Evolutionary conservation across 2,329 filamentous ascomycete species (phyloP).

Genomic region (Aspergillus terreus): DNA sequence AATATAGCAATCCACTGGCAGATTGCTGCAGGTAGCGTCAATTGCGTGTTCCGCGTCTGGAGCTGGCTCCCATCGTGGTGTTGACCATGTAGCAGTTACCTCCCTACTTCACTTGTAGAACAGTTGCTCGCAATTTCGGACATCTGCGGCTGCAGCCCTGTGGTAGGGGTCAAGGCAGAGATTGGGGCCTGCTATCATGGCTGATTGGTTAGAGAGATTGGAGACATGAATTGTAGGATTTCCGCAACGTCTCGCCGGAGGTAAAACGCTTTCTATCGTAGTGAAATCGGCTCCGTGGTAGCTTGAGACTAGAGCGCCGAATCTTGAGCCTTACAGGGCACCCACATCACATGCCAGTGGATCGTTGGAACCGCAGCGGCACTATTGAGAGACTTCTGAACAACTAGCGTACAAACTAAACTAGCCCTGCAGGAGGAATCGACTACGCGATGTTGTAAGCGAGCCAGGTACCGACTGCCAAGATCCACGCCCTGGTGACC

Average conservation of each 20-base stretch:
- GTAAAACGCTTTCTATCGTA: no score
- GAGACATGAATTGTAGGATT: not conserved
- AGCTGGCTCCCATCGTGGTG: slow-evolving; percentile 10
- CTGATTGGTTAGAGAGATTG: not conserved
- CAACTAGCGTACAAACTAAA: not conserved
- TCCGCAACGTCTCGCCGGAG: not conserved
- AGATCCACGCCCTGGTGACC: not conserved
- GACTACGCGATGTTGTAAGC: not conserved
- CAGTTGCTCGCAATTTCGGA: slow-evolving; percentile 11
- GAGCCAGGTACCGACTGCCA: not conserved
- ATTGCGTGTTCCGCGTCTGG: slow-evolving; percentile 11
- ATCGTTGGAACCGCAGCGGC: not conserved
- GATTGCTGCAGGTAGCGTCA: slow-evolving; percentile 8
- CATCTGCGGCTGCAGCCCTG: slow-evolving; percentile 6
- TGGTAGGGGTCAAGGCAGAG: slow-evolving; percentile 11
- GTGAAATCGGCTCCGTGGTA: not conserved
- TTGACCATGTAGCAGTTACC: slow-evolving; percentile 12
- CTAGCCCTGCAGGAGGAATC: not conserved
- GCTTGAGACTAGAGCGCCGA: not conserved
- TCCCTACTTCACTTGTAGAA: slow-evolving; percentile 12
- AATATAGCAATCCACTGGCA: slow-evolving; percentile 9
- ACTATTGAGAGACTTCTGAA: not conserved
- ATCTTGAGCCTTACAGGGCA: not conserved
- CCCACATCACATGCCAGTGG: not conserved
- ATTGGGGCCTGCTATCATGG: slow-evolving; percentile 6